Base-by-base conservation (phyloP, 441 rosid species). In the Brassica balearica region DNA sequence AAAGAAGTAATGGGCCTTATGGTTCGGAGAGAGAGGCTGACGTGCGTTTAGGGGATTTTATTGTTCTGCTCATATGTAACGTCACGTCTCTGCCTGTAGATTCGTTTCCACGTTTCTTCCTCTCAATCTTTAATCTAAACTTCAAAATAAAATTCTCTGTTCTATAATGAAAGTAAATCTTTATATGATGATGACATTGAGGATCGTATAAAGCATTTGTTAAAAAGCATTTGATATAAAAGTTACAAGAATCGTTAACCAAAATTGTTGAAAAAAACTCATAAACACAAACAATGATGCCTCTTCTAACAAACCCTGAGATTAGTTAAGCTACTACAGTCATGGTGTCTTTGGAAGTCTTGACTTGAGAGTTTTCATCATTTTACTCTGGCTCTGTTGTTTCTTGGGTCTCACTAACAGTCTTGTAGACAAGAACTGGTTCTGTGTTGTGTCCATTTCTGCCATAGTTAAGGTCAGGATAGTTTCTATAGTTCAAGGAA, bases 401-500 rank as follows among this genome's bases (percentile, higher is more conserved):
- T n/a, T 56, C 60, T n/a, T 38, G 12, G 2, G 32, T 51, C 58
- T 32, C 58, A 22, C 8, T 2, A 22, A 22, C n/a, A 17, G 17
- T 46, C 23, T 41, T 67, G 12, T 11, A 1, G 2, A 59, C 60
- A 43, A 68, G 69, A 77, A 6, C 46, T 64, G 64, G 71, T 14
- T 22, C 8, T 8, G 17, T 17, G 61, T 71, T 71, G 46, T 71
- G 55, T 43, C 69, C 62, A 71, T 12, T 11, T 6, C 53, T 46
- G 55, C 36, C 36, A 15, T 32, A 73, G n/a, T 78, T 78, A 12
- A 93, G 80, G 84, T 91, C 95, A 9, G 97, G 91, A 80, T 93
- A 92, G 84, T 95, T 95, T 72, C 98, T 80, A 81, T 87, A 80
- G 85, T 95, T 93, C 68, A 95, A 78, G 58, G 98, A 93, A 88